Evolutionary conservation across 2,329 filamentous ascomycete genomes (phyloP).

Genomic region (Dactylellina cionopaga): DNA sequence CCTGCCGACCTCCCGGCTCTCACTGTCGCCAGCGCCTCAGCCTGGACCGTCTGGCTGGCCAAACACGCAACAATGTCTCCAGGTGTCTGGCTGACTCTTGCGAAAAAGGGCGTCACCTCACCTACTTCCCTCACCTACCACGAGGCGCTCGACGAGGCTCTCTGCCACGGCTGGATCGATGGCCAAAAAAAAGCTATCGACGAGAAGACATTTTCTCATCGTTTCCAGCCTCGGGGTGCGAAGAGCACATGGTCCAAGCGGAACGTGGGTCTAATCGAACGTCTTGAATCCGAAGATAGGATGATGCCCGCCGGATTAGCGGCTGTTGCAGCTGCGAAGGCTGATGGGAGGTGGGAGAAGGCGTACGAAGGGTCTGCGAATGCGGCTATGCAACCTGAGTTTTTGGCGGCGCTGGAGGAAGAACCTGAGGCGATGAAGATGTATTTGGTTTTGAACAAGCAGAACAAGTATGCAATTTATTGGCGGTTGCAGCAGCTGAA

Average conservation of each 20-base stretch:
- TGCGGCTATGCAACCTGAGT: slow-evolving; percentile 64
- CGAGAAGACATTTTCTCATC: slow-evolving; percentile 65
- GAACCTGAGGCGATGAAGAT: slow-evolving; percentile 60
- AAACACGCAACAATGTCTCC: slow-evolving; percentile 54
- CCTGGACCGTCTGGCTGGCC: slow-evolving; percentile 57
- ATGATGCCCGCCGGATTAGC: slow-evolving; percentile 65
- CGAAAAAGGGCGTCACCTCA: slow-evolving; percentile 56
- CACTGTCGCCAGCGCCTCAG: slow-evolving; percentile 53
- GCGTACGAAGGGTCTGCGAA: slow-evolving; percentile 67
- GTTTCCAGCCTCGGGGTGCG: slow-evolving; percentile 69
- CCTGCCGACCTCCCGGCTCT: slow-evolving; percentile 54
- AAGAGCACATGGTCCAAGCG: slow-evolving; percentile 70
- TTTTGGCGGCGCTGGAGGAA: slow-evolving; percentile 62
- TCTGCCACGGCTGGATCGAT: slow-evolving; percentile 73
- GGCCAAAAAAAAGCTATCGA: slow-evolving; percentile 66
- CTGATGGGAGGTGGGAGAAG: slow-evolving; percentile 69
- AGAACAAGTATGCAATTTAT: slow-evolving; percentile 64
- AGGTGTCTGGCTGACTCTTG: slow-evolving; percentile 58
- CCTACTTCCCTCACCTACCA: slow-evolving; percentile 58
- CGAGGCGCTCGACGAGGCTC: slow-evolving; percentile 61
- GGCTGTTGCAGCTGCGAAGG: slow-evolving; percentile 68
- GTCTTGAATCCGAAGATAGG: slow-evolving; percentile 63
- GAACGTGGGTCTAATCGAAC: slow-evolving; percentile 67
- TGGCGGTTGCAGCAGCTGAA: slow-evolving; percentile 61
- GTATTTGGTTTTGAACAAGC: slow-evolving; percentile 64